Conservation (phyloP, 306 rosid species). For the Prunus armeniaca region DNA sequence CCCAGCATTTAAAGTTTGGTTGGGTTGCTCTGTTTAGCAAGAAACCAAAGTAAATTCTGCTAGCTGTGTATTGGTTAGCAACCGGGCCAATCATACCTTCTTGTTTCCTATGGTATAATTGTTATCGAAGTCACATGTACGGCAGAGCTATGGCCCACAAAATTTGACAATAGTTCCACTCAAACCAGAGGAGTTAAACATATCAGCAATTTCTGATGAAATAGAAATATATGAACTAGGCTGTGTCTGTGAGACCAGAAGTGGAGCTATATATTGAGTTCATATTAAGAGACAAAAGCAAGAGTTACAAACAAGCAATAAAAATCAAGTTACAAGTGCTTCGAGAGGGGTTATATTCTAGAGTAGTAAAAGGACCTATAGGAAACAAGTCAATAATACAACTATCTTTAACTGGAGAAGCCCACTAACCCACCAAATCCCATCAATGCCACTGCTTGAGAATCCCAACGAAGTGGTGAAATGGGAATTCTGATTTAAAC, state of each 20-base stretch:
- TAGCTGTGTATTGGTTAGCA: not conserved
- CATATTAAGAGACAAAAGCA: not conserved
- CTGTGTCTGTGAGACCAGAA: too few relatives aligned
- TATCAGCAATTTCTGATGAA: too few relatives aligned
- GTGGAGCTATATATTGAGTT: not conserved
- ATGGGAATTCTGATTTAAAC: conserved; percentile 30
- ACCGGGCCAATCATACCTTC: not conserved
- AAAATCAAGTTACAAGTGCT: conserved; percentile 28
- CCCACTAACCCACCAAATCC: conserved; percentile 44
- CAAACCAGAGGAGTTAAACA: too few relatives aligned
- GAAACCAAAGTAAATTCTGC: not conserved
- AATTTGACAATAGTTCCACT: too few relatives aligned
- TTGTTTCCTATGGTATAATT: not conserved
- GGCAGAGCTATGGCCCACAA: not conserved
- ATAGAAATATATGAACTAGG: too few relatives aligned
- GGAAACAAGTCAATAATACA: conserved; percentile 17
- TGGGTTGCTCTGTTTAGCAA: conserved; percentile 12
- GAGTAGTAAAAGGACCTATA: conserved; percentile 19
- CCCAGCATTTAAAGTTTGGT: conserved; percentile 5
- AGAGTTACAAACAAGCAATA: not conserved
- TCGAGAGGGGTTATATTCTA: conserved; percentile 26
- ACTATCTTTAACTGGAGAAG: conserved; percentile 32
- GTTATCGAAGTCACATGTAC: not conserved
- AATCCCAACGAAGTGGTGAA: conserved; percentile 44
- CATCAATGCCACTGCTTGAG: conserved; percentile 28